Evolutionary conservation across 2,329 filamentous ascomycete genomes (phyloP).

Genomic region (Venturiaceae sp.): DNA sequence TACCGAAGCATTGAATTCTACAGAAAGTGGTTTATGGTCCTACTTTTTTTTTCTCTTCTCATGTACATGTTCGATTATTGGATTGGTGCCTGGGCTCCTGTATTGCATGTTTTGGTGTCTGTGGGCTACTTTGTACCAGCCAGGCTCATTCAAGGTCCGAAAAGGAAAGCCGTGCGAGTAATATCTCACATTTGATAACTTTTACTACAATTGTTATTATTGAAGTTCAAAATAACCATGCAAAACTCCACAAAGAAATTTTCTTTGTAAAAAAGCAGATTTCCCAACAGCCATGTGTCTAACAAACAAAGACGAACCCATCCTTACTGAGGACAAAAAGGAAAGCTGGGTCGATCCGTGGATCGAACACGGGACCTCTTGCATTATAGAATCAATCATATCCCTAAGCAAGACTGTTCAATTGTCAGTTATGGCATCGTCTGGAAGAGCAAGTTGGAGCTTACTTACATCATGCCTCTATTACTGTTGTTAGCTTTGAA

Average conservation of each 20-base stretch:
- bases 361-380: conserved; percentile 2
- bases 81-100: background rate
- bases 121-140: background rate
- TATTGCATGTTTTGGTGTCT: background rate
- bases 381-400: background rate
- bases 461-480: too few species aligned
- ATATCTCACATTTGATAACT: background rate
- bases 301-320: background rate
- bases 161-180: background rate
- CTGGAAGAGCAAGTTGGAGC: too few species aligned
- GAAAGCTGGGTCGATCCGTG: background rate
- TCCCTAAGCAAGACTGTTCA: background rate
- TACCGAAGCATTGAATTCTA: background rate
- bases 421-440: background rate
- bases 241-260: background rate
- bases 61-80: background rate
- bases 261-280: background rate
- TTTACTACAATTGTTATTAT: background rate
- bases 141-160: background rate
- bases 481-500: too few species aligned
- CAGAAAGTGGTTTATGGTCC: background rate
- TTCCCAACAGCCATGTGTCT: background rate
- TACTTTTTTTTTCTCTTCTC: background rate
- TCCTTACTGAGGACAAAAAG: background rate
- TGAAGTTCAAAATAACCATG: too few species aligned